These are phyloP conservation scores for Perkinsus chesapeaki DNA, from an alignment of 169 alveolate species.

Conservation along the genomic window DNA sequence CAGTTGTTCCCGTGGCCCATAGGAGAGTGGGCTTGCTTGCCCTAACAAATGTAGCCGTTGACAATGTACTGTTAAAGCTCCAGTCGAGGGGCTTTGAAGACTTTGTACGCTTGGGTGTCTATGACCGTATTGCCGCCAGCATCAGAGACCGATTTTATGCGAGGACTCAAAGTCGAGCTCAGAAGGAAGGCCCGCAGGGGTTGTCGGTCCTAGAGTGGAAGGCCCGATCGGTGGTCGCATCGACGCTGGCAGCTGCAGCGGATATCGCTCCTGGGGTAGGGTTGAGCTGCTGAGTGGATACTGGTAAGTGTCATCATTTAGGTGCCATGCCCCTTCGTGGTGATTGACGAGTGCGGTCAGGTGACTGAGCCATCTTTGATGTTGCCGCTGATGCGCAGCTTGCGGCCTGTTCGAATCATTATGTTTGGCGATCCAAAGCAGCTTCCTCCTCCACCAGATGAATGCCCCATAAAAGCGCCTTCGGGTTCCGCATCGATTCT, in stretches of 20 bases:
- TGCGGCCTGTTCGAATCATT: background rate
- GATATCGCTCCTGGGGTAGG: background rate
- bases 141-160: background rate
- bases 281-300: background rate
- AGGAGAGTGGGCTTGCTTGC: background rate
- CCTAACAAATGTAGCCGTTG: background rate
- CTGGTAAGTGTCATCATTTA: background rate
- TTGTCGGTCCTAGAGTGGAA: background rate
- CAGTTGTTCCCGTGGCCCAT: background rate
- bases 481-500: background rate
- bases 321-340: background rate
- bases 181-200: background rate
- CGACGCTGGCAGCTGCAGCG: background rate
- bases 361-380: background rate
- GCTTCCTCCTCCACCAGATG: background rate
- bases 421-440: conserved; percentile 1
- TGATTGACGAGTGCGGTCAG: background rate
- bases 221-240: background rate
- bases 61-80: background rate
- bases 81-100: background rate
- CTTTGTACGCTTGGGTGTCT: background rate
- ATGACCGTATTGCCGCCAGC: background rate
- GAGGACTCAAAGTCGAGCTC: background rate
- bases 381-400: background rate
- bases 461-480: background rate